phyloP scores from a whole-genome alignment of 2,329 filamentous ascomycete species.

The Diaporthe longicolla region DNA sequence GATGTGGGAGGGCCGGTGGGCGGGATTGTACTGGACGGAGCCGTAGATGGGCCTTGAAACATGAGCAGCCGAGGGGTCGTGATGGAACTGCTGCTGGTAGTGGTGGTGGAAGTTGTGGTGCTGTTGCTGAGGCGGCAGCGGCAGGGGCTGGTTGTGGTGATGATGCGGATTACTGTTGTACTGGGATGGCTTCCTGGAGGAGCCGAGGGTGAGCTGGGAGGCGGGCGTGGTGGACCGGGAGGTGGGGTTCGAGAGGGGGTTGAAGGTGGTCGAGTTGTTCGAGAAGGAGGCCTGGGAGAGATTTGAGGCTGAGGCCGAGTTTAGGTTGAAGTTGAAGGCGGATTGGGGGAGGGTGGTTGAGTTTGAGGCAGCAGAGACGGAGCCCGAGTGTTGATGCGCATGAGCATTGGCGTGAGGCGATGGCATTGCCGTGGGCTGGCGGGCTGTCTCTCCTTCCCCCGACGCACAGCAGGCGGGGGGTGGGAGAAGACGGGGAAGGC shows the following conservation, averaged over 20 bases:
- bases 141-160: constrained; percentile 25
- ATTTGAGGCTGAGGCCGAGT: constrained; percentile 32
- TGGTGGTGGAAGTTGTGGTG: constrained; percentile 14
- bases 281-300: constrained; percentile 31
- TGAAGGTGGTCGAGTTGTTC: constrained; percentile 3
- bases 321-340: constrained; percentile 41
- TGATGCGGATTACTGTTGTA: constrained; percentile 2
- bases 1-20: constrained; percentile 36
- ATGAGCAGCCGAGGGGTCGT: constrained; percentile 24
- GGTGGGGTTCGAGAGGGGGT: constrained; percentile 33
- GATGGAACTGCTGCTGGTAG: constrained; percentile 18
- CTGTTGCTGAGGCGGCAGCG: constrained; percentile 24
- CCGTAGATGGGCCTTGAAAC: constrained; percentile 39
- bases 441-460: constrained; percentile 40
- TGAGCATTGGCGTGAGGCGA: constrained; percentile 40
- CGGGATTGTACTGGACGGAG: constrained; percentile 27
- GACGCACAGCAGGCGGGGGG: constrained; percentile 34
- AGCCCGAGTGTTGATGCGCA: constrained; percentile 34
- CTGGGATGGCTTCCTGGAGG: constrained; percentile 33
- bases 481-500: constrained; percentile 29
- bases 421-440: constrained; percentile 38
- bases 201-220: constrained; percentile 34
- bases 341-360: constrained; percentile 39
- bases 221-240: constrained; percentile 40
- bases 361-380: constrained; percentile 35